phyloP scores from a whole-genome alignment of 306 rosid species.

The Sesbania bispinosa region DNA sequence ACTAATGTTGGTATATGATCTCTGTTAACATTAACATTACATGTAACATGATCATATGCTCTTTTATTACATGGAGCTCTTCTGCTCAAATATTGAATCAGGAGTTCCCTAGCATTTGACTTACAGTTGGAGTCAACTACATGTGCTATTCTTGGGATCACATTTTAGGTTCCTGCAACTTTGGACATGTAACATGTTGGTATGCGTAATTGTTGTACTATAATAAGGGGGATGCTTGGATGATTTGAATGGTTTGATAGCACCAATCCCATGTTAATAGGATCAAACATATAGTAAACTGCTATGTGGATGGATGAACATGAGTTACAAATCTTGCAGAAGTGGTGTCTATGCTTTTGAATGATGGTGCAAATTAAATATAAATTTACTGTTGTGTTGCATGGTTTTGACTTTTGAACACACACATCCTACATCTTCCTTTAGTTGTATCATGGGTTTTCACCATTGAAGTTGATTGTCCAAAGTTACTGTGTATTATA shows the following conservation, averaged over 20 bases:
- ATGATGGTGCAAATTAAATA: slow-evolving; percentile 12
- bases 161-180: slow-evolving; percentile 23
- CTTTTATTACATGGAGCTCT: slow-evolving; percentile 41
- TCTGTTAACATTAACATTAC: too few species aligned
- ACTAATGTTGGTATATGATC: too few species aligned
- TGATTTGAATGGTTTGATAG: slow-evolving; percentile 20
- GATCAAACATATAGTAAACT: slow-evolving; percentile 29
- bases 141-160: slow-evolving; percentile 30
- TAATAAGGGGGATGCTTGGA: slow-evolving; percentile 16
- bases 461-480: too few species aligned
- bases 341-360: slow-evolving; percentile 22
- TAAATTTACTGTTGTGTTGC: slow-evolving; percentile 3
- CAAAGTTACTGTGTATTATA: too few species aligned
- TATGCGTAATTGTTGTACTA: slow-evolving; percentile 12
- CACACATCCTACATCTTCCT: too few species aligned
- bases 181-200: slow-evolving; percentile 15
- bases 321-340: slow-evolving; percentile 27
- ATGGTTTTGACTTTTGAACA: slow-evolving; percentile 15
- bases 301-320: slow-evolving; percentile 26
- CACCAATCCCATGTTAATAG: slow-evolving; percentile 23
- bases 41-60: too few species aligned
- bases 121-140: slow-evolving; percentile 33
- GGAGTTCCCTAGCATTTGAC: slow-evolving; percentile 39
- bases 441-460: too few species aligned
- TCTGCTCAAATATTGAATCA: slow-evolving; percentile 40